Evolutionary conservation across 495 filamentous ascomycete species (phyloP).

Genomic region (Hyaloscypha finlandica): DNA sequence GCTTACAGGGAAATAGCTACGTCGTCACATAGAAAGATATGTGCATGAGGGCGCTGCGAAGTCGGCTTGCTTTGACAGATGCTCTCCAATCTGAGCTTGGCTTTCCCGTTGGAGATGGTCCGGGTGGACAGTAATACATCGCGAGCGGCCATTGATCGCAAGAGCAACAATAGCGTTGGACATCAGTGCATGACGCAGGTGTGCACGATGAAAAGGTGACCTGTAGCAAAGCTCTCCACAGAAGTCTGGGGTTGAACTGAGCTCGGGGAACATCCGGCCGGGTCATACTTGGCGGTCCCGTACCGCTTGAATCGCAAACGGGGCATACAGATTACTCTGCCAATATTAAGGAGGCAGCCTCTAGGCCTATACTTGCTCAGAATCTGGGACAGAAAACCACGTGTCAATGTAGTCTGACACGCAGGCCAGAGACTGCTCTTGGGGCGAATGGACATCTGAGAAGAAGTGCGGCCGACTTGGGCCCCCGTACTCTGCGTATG

Average conservation of each 20-base stretch:
- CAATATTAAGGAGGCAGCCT: not conserved
- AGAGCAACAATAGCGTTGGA: constrained; percentile 2
- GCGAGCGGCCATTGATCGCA: constrained; percentile 1
- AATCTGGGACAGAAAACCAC: not conserved
- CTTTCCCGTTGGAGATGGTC: not conserved
- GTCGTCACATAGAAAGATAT: constrained; percentile 21
- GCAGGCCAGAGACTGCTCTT: not conserved
- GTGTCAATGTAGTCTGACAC: constrained; percentile 4
- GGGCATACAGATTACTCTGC: not conserved
- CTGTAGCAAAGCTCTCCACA: constrained; percentile 1
- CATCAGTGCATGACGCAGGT: constrained; percentile 10
- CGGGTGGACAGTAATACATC: not conserved
- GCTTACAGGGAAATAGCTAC: constrained; percentile 11
- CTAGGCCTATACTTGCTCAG: not conserved
- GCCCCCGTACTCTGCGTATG: not conserved
- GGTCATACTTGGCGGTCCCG: not conserved
- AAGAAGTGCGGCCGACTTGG: not conserved
- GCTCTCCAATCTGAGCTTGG: constrained; percentile 1
- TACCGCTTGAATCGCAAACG: not conserved
- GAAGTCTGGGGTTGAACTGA: constrained; percentile 1
- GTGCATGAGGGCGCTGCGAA: constrained; percentile 12
- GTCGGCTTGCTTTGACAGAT: constrained; percentile 10
- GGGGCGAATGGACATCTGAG: not conserved
- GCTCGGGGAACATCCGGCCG: not conserved
- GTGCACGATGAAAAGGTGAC: not conserved